These are phyloP conservation scores for Aspergillus flavus DNA, from an alignment of 2,329 filamentous ascomycete species.

Conservation along the genomic window DNA sequence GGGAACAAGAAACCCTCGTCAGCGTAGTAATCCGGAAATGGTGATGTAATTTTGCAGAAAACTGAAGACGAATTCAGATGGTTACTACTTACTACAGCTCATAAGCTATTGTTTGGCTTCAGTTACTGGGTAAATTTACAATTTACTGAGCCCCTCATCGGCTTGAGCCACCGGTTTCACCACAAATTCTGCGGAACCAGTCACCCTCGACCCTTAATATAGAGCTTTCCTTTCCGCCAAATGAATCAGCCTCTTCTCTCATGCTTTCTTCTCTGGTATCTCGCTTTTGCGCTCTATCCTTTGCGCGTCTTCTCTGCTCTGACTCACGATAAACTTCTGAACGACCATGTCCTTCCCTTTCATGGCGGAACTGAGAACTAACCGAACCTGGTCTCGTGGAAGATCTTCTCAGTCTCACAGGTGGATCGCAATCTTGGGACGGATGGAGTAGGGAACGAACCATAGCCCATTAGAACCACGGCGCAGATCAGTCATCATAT, in stretches of 20 bases:
- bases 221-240: background rate
- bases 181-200: background rate
- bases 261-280: background rate
- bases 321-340: background rate
- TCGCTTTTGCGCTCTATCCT: background rate
- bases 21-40: background rate
- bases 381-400: background rate
- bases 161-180: background rate
- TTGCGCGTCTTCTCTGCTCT: background rate
- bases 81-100: background rate
- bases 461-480: background rate
- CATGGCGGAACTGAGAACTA: background rate
- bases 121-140: background rate
- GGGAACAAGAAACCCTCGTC: background rate
- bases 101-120: background rate
- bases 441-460: background rate
- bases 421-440: background rate
- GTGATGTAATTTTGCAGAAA: conserved; percentile 1
- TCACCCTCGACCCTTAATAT: background rate
- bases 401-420: conserved; percentile 3
- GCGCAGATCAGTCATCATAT: conserved; percentile 7
- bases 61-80: background rate
- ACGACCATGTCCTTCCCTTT: background rate
- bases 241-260: background rate
- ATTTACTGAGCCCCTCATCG: background rate